A percentile compares a stretch with the other conserved stretches of the same genome.
Conservation (phyloP, 2,329 filamentous ascomycete genomes). For the Colletotrichum zoysiae region DNA sequence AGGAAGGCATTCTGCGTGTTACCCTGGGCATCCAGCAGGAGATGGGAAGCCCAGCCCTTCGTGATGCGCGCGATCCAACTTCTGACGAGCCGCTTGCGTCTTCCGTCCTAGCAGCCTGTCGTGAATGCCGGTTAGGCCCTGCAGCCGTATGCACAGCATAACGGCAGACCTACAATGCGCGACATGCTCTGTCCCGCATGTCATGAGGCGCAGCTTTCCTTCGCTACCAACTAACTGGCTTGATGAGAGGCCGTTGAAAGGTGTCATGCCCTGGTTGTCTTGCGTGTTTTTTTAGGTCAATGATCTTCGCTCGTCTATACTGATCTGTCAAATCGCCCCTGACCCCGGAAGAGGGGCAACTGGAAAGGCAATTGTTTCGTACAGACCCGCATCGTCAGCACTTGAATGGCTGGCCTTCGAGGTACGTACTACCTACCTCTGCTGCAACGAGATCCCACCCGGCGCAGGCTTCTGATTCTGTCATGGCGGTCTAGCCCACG, state of each 20-base stretch:
- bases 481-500: not conserved
- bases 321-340: not conserved
- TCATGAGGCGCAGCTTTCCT: slow-evolving; percentile 13
- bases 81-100: not conserved
- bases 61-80: not conserved
- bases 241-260: not conserved
- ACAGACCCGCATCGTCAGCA: not conserved
- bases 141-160: not conserved
- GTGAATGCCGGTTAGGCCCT: slow-evolving; percentile 11
- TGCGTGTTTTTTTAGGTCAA: not conserved
- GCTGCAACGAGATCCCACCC: not conserved
- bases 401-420: not conserved
- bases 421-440: not conserved
- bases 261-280: not conserved
- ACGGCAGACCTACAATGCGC: not conserved
- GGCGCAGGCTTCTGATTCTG: not conserved
- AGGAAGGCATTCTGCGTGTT: not conserved
- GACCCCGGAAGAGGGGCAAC: not conserved
- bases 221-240: not conserved
- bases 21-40: not conserved
- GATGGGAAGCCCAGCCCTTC: not conserved
- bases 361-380: not conserved
- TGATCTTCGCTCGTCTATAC: not conserved
- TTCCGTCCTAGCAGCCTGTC: not conserved
- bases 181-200: slow-evolving; percentile 4